Percentiles rank a stretch among this genome's conserved stretches.
Conservation (phyloP, 306 rosid genomes). For the Carpinus viminea region DNA sequence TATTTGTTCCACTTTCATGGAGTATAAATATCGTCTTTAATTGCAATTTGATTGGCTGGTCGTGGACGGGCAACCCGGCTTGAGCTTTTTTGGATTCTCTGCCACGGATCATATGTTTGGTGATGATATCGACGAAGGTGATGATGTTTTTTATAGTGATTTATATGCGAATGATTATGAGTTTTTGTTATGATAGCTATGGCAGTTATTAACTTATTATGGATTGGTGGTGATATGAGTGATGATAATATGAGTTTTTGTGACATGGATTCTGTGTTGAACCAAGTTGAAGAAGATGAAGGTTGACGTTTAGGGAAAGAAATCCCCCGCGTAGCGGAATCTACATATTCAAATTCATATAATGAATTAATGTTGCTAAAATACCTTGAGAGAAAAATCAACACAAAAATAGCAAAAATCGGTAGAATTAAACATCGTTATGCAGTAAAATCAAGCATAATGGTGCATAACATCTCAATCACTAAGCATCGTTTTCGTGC, state of each 20-base stretch:
- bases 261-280: slow-evolving; percentile 31
- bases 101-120: slow-evolving; percentile 45
- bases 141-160: background rate
- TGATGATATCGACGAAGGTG: background rate
- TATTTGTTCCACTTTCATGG: background rate
- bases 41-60: slow-evolving; percentile 33
- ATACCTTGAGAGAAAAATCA: too few species aligned
- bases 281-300: slow-evolving; percentile 49
- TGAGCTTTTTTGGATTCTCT: slow-evolving; percentile 25
- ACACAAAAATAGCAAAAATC: too few species aligned
- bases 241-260: slow-evolving; percentile 22
- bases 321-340: background rate
- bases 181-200: too few species aligned
- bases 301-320: slow-evolving; percentile 57
- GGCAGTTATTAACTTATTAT: too few species aligned
- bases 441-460: too few species aligned
- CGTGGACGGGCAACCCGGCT: slow-evolving; percentile 14
- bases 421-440: too few species aligned
- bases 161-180: background rate
- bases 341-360: too few species aligned
- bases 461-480: too few species aligned
- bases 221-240: background rate
- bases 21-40: background rate
- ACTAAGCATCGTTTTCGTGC: too few species aligned
- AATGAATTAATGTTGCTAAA: too few species aligned